Evolutionary conservation across 371 early-diverging fungal genomes (phyloP).

Genomic region (Mortierella sp.): DNA sequence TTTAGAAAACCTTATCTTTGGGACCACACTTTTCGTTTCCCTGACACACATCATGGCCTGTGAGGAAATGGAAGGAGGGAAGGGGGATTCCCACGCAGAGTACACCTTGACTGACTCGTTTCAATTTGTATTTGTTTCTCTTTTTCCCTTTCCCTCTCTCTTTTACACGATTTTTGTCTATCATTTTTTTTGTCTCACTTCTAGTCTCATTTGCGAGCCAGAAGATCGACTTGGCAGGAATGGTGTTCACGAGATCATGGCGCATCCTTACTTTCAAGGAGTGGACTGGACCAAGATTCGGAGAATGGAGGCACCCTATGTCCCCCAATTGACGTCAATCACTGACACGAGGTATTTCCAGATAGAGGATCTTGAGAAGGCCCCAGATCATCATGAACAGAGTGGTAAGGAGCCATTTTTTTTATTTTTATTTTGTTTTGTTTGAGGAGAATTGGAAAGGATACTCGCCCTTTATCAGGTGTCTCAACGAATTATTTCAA

Average conservation of each 20-base stretch:
- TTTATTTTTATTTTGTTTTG: neutral
- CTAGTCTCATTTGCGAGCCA: constrained; percentile 83
- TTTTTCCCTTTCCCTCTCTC: neutral
- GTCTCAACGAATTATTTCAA: neutral
- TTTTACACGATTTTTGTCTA: too few species aligned
- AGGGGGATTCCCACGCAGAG: too few species aligned
- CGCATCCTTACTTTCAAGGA: constrained; percentile 94
- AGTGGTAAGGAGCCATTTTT: neutral
- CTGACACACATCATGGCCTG: too few species aligned
- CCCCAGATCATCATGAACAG: constrained; percentile 54
- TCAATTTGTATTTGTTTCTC: neutral
- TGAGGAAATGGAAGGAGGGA: too few species aligned
- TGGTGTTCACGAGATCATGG: constrained; percentile 84
- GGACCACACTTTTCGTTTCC: too few species aligned
- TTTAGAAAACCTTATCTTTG: neutral
- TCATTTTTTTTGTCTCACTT: too few species aligned
- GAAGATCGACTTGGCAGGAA: constrained; percentile 79
- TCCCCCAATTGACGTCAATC: constrained; percentile 90
- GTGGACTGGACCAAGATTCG: constrained; percentile 93
- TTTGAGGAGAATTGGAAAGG: too few species aligned
- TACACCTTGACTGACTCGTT: neutral
- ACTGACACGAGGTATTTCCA: constrained; percentile 97
- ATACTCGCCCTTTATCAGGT: neutral
- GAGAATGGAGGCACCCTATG: constrained; percentile 84
- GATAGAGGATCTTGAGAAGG: constrained; percentile 85